Conservation (phyloP, 2,329 filamentous ascomycete genomes). For the Cladosporium sp. region DNA sequence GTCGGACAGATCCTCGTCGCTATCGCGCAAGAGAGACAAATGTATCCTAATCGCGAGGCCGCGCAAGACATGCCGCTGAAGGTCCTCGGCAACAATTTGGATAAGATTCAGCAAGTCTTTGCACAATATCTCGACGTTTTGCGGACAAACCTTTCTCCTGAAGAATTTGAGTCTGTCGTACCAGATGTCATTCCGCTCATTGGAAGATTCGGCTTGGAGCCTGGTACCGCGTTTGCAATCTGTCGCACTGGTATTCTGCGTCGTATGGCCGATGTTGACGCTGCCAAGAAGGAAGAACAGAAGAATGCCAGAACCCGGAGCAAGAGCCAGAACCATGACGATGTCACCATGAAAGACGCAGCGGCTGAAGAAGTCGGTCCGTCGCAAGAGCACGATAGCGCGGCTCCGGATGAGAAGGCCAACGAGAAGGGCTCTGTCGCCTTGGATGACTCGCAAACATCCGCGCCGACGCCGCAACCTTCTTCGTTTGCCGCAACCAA, state of each 20-base stretch:
- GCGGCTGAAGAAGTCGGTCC: not conserved
- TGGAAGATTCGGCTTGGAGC: slow-evolving; percentile 70
- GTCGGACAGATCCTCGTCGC: slow-evolving; percentile 80
- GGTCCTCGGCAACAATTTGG: slow-evolving; percentile 76
- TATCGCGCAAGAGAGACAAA: slow-evolving; percentile 81
- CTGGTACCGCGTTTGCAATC: slow-evolving; percentile 78
- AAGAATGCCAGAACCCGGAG: slow-evolving; percentile 24
- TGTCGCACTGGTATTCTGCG: slow-evolving; percentile 67
- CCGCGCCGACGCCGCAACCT: slow-evolving; percentile 8
- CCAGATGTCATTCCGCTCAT: slow-evolving; percentile 71
- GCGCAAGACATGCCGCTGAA: slow-evolving; percentile 77
- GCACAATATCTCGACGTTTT: slow-evolving; percentile 86
- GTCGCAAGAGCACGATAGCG: not conserved
- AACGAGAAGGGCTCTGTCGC: slow-evolving; percentile 10
- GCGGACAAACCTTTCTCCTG: slow-evolving; percentile 66
- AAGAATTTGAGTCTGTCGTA: slow-evolving; percentile 72
- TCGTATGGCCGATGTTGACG: slow-evolving; percentile 47
- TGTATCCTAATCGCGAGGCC: slow-evolving; percentile 70
- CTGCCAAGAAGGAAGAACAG: slow-evolving; percentile 30
- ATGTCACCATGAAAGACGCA: slow-evolving; percentile 43
- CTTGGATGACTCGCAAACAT: slow-evolving; percentile 5
- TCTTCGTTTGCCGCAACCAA: slow-evolving; percentile 4
- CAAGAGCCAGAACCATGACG: slow-evolving; percentile 26
- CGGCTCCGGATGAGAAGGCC: slow-evolving; percentile 11
- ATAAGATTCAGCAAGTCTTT: slow-evolving; percentile 81